A percentile compares a stretch with the other conserved stretches of the same genome.
Conservation (phyloP, 2,329 filamentous ascomycete genomes). For the Colletotrichum tanaceti region DNA sequence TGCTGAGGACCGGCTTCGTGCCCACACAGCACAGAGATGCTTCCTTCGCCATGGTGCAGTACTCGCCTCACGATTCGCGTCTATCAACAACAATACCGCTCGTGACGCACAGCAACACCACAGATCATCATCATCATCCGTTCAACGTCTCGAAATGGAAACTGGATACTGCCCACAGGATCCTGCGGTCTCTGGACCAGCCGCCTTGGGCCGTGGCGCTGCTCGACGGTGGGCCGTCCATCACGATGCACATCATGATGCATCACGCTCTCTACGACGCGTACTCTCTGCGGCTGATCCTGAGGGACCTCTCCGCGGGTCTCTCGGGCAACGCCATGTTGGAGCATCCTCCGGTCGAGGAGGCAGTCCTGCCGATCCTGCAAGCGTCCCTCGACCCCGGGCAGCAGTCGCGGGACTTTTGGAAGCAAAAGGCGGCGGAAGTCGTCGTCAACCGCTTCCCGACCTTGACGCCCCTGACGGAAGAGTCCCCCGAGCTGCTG, state of each 20-base stretch:
- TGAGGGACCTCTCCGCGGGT: slow-evolving; percentile 65
- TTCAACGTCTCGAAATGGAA: slow-evolving; percentile 55
- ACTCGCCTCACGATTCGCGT: slow-evolving; percentile 46
- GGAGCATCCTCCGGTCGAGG: slow-evolving; percentile 45
- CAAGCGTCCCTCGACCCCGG: slow-evolving; percentile 46
- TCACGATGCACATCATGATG: slow-evolving; percentile 61
- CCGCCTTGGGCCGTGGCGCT: slow-evolving; percentile 74
- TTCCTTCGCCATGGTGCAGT: slow-evolving; percentile 82
- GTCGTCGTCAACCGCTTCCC: slow-evolving; percentile 79
- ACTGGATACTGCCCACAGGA: slow-evolving; percentile 44
- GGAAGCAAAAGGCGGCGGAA: slow-evolving; percentile 66
- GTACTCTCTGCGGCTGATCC: slow-evolving; percentile 73
- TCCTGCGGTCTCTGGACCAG: slow-evolving; percentile 59
- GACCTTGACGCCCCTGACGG: slow-evolving; percentile 72
- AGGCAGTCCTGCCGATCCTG: slow-evolving; percentile 57
- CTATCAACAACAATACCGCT: too few relatives aligned
- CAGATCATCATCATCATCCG: too few relatives aligned
- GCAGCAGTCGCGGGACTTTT: slow-evolving; percentile 64
- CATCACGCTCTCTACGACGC: slow-evolving; percentile 92
- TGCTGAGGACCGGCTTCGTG: slow-evolving; percentile 81
- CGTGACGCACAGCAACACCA: slow-evolving; percentile 27
- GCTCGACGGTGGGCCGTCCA: slow-evolving; percentile 52
- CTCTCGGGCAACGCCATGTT: slow-evolving; percentile 43
- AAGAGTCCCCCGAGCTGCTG: slow-evolving; percentile 41
- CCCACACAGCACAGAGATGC: slow-evolving; percentile 68